Percentiles rank a stretch among this genome's conserved stretches.
These are phyloP conservation scores for Pythium diclinum DNA, from an alignment of 352 stramenopile genomes.

Conservation along the genomic window DNA sequence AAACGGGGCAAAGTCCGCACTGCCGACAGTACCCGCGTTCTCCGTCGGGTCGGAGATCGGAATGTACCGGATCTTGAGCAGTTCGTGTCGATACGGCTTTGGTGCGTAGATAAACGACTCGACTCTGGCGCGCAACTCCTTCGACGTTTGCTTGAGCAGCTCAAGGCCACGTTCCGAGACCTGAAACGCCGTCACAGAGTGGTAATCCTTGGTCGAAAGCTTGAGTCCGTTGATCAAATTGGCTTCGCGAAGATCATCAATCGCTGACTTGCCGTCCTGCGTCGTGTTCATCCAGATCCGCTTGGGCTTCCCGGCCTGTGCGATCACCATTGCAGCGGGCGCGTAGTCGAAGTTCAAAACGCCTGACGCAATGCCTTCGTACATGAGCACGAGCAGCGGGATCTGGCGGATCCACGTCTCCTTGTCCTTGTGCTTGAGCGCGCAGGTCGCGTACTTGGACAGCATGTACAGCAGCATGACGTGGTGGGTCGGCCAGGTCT, in stretches of 20 bases:
- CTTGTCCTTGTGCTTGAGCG: constrained; percentile 74
- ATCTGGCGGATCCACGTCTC: constrained; percentile 94
- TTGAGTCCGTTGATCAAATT: constrained; percentile 65
- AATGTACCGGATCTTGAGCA: constrained; percentile 61
- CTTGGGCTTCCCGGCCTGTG: constrained; percentile 45
- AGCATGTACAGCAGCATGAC: constrained; percentile 76
- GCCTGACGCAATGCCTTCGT: constrained; percentile 56
- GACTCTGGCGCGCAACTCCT: constrained; percentile 45
- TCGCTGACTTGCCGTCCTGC: constrained; percentile 61
- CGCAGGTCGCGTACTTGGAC: constrained; percentile 82
- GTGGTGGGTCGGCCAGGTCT: constrained; percentile 51
- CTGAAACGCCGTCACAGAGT: constrained; percentile 62
- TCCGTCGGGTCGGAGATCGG: constrained; percentile 46
- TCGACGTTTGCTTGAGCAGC: constrained; percentile 41
- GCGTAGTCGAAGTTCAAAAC: constrained; percentile 67
- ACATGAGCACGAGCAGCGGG: constrained; percentile 89
- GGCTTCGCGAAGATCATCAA: constrained; percentile 58
- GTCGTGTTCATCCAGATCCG: constrained; percentile 69
- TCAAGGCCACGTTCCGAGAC: constrained; percentile 46
- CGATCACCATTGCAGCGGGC: constrained; percentile 49
- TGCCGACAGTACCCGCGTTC: neutral
- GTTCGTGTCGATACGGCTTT: constrained; percentile 49
- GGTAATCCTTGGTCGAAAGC: constrained; percentile 60
- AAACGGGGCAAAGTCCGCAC: constrained; percentile 1
- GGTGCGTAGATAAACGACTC: constrained; percentile 59